Base-by-base conservation (phyloP, 2,329 filamentous ascomycete genomes). In the Fusarium fracticaudum region DNA sequence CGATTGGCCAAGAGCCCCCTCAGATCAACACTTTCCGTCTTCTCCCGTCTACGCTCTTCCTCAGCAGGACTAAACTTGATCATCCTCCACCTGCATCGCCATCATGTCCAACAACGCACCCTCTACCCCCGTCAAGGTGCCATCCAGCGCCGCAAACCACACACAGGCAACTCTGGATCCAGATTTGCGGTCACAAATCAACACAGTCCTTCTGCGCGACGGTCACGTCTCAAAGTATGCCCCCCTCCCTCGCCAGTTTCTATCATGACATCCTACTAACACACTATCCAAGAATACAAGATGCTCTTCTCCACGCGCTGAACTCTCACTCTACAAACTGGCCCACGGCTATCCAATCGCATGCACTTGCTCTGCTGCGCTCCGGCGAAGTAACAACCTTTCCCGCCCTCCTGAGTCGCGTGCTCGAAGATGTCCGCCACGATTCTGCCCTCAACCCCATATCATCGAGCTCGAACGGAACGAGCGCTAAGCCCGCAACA, bases 171-270 rank as follows among this genome's bases (percentile, higher is more conserved):
- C 89, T 14, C 85, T 90, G 64, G 90, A 92, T 75, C 85, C 87
- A 12, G 90, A 92, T 66, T 81, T 92, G 64, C 85, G 90, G 29
- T 91, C 90, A 5, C 86, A 91, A 75, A 89, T 92, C 77, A 92
- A 92, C 78, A 84, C 85, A 15, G 77, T 89, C 18, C 82, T 92
- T 31, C 83, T 92, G 40, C 84, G 85, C 45, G 89, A 90, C 51
- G 90, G 90, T 7, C 87, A 91, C 71, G 86, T 91, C 31, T 81
- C 85, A 53, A 90, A 88, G 90, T 91, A 84, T 60, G 83, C 71
- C 35, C 35, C 41, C 47, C 45, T 43, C 26, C 18, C 63, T 57
- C 37, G 22, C 37, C 35, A n/a, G 29, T 26, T 26, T 50, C 29
- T n/a, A 53, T 51, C 64, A 60, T 61, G 38, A 51, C 15, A 41